Percentiles rank a stretch among this genome's conserved stretches.
phyloP scores from a whole-genome alignment of 2,329 filamentous ascomycete genomes.

The Colletotrichum siamense region DNA sequence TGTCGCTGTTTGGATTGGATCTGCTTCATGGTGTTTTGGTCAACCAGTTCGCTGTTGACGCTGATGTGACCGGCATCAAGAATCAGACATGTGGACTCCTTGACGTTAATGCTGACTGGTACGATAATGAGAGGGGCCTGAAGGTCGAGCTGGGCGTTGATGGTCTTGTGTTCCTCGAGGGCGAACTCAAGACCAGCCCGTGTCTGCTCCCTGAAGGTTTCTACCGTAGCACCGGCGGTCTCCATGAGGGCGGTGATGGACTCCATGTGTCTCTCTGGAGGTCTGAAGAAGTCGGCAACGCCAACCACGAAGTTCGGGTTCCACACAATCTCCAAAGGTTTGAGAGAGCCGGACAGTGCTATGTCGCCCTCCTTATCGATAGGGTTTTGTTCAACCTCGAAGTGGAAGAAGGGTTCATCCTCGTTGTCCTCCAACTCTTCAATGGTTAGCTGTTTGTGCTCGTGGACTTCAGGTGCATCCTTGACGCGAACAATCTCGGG shows the following conservation, averaged over 20 bases:
- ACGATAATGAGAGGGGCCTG: slow-evolving; percentile 97
- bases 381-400: slow-evolving; percentile 94
- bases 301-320: slow-evolving; percentile 94
- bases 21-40: slow-evolving; percentile 86
- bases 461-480: slow-evolving; percentile 67
- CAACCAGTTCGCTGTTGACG: slow-evolving; percentile 91
- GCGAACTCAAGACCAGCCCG: slow-evolving; percentile 95
- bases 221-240: slow-evolving; percentile 91
- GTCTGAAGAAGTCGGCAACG: slow-evolving; percentile 93
- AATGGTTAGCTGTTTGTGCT: slow-evolving; percentile 56
- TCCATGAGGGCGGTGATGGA: slow-evolving; percentile 97
- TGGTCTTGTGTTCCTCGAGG: slow-evolving; percentile 95
- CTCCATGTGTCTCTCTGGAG: slow-evolving; percentile 97
- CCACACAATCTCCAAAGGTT: slow-evolving; percentile 96
- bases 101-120: slow-evolving; percentile 86
- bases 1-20: slow-evolving; percentile 91
- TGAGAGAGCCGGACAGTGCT: slow-evolving; percentile 87
- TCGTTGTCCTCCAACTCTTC: slow-evolving; percentile 56
- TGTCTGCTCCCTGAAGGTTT: slow-evolving; percentile 93
- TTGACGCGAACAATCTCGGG: slow-evolving; percentile 97
- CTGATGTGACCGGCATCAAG: slow-evolving; percentile 96
- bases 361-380: slow-evolving; percentile 92
- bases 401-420: slow-evolving; percentile 84
- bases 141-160: slow-evolving; percentile 94
- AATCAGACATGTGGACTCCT: slow-evolving; percentile 86